Conservation (phyloP, 1,284 basidiomycete species). For the Trichosporon faecale region DNA sequence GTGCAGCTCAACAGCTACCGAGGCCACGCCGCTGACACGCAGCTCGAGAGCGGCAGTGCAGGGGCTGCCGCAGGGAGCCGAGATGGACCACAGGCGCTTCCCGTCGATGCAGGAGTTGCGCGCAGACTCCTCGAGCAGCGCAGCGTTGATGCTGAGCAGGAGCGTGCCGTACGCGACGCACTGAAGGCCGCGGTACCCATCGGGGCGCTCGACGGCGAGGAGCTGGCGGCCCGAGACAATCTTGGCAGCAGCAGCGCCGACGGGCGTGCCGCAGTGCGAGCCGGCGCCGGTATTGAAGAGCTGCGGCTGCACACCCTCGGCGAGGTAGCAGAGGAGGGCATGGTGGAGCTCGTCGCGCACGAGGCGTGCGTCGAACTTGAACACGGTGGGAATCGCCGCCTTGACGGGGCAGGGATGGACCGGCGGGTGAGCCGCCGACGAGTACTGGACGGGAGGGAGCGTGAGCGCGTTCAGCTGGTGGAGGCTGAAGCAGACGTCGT, state of each 20-base stretch:
- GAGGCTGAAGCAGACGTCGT: slow-evolving; percentile 23
- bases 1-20: slow-evolving; percentile 24
- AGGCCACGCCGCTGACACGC: slow-evolving; percentile 16
- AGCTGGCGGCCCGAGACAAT: slow-evolving; percentile 17
- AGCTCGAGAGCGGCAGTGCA: slow-evolving; percentile 14
- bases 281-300: slow-evolving; percentile 15
- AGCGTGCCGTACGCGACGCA: slow-evolving; percentile 19
- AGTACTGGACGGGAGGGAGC: slow-evolving; percentile 15
- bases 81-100: slow-evolving; percentile 20
- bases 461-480: slow-evolving; percentile 20
- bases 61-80: slow-evolving; percentile 6
- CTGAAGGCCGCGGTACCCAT: slow-evolving; percentile 25
- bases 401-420: slow-evolving; percentile 17
- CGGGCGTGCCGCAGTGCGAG: not conserved
- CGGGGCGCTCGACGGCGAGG: slow-evolving; percentile 19
- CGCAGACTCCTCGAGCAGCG: slow-evolving; percentile 21
- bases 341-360: slow-evolving; percentile 25
- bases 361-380: slow-evolving; percentile 19
- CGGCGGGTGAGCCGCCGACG: slow-evolving; percentile 16
- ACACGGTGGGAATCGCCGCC: slow-evolving; percentile 13
- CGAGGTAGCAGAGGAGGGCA: slow-evolving; percentile 23
- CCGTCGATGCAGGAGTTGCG: slow-evolving; percentile 21
- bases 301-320: slow-evolving; percentile 18
- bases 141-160: slow-evolving; percentile 20
- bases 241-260: slow-evolving; percentile 12